Evolutionary conservation across 1,139 yeast genomes (phyloP), one percentile per base, ranked within the genome.

Genomic region (Yamadazyma sp.): DNA sequence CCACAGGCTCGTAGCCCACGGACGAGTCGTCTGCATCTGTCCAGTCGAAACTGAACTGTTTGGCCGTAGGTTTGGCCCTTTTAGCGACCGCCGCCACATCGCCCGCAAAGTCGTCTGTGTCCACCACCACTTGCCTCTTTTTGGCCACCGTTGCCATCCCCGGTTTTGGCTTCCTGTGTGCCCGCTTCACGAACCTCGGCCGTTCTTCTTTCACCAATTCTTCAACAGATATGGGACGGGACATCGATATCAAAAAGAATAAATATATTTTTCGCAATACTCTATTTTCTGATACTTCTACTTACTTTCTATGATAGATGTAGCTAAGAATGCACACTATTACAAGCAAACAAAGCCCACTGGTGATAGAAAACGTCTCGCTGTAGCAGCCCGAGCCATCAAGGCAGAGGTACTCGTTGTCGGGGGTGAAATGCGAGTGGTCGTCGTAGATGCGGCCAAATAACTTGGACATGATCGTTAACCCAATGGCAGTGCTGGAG

Each of bases 21-120:
- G 78, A 55, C 0, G 95, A 85, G 54, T 87, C 95, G 15, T 85
- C 94, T 0, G 68, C 64, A 1, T 64, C 68, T 42, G 75, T 73
- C 95, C 96, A 87, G 10, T 76, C 85, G 58, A 87, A 87, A 10
- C 70, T 70, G 59, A 84, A 85, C 49, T 72, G 74, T 36, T 36
- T 44, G 3, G 33, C 11, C 26, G 26, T 32, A 7, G 28, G 18
- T 15, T 25, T 18, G 6, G 25, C 17, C 17, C 18, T 34, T 27
- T 16, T 23, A 11, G 20, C 4, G 20, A 15, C 17, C 6, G 17
- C 30, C 10, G 6, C 5, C n/a, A 27, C 17, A 10, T 16, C 30
- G 15, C 15, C 14, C 17, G 15, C 30, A 7, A 9, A 16, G n/a
- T 33, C 30, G 11, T 23, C 36, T 4, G 11, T 3, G 4, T 31